phyloP scores from a whole-genome alignment of 2,329 filamentous ascomycete genomes.

The Trichoderma arundinaceum region DNA sequence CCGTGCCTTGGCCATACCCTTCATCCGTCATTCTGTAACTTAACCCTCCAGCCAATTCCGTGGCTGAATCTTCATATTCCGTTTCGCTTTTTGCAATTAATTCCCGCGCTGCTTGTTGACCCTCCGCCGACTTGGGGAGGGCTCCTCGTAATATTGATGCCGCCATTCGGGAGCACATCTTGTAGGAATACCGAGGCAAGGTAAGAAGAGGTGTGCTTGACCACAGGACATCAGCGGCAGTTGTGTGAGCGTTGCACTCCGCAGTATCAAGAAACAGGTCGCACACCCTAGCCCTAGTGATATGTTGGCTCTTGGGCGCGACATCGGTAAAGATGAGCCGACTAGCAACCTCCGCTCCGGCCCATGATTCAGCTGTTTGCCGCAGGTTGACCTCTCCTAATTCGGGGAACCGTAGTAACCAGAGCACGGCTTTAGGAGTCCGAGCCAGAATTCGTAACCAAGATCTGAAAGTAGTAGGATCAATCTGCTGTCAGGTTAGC shows the following conservation, averaged over 20 bases:
- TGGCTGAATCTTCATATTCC: constrained; percentile 82
- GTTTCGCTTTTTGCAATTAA: constrained; percentile 79
- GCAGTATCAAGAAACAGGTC: constrained; percentile 97
- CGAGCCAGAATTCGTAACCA: constrained; percentile 90
- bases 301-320: constrained; percentile 92
- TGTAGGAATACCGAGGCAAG: constrained; percentile 88
- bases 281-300: constrained; percentile 86
- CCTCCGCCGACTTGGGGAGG: constrained; percentile 73
- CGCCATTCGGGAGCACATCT: constrained; percentile 99
- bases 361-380: constrained; percentile 82
- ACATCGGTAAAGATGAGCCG: constrained; percentile 96
- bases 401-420: constrained; percentile 96
- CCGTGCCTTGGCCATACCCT: constrained; percentile 61
- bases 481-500: constrained; percentile 67
- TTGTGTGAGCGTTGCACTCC: constrained; percentile 98
- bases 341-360: constrained; percentile 79
- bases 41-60: constrained; percentile 68
- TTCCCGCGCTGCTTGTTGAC: constrained; percentile 70
- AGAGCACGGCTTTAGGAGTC: constrained; percentile 87
- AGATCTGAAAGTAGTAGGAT: constrained; percentile 92
- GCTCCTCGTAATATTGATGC: constrained; percentile 92
- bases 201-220: constrained; percentile 93
- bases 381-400: constrained; percentile 85
- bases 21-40: constrained; percentile 57
- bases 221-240: constrained; percentile 95